Base-by-base conservation (phyloP, 129 eudicot genomes). In the Centaurea solstitialis region DNA sequence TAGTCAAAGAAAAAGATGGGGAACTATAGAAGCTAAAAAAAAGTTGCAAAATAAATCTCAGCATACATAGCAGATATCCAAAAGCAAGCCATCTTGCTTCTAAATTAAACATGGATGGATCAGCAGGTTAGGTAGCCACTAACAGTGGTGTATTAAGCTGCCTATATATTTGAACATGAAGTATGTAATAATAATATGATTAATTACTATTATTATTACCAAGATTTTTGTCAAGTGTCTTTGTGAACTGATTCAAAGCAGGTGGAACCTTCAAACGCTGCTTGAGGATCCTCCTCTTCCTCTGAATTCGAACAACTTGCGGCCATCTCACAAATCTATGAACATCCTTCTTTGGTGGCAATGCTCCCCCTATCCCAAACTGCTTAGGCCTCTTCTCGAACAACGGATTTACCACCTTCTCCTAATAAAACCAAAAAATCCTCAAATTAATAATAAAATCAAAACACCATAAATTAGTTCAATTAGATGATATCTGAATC, bases 261-360 rank as follows among this genome's bases (percentile, higher is more conserved):
- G 97, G 97, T 1, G 97, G 97, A 22, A 92, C 97, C 95, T 92
- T 92, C 93, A 92, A 86, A 9, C 97, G 81, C 82, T 92, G 97
- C 86, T 90, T 93, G 50, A 93, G 74, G 47, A 93, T 90, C 90
- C 90, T 93, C 67, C 85, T 88, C 78, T 90, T 93, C 89, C 98
- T 87, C 85, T 93, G 96, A 73, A 93, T 84, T 7, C 89, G 90
- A 38, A 93, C 98, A 74, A 87, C 91, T 68, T 86, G 85, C 0
- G 97, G 97, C 98, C 98, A 93, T 83, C 87, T 84, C 40, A 93
- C 92, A 61, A 93, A 93, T 66, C 98, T 76, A 50, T 86, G 89
- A 24, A 93, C 84, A 82, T 93, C 98, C 82, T 88, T 90, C 87
- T 93, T 90, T 0, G 98, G 98, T 6, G 98, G 96, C 30, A 93